Percentiles rank a stretch among this genome's conserved stretches.
phyloP scores from a whole-genome alignment of 2,329 filamentous ascomycete genomes.

The Alternaria sp. region DNA sequence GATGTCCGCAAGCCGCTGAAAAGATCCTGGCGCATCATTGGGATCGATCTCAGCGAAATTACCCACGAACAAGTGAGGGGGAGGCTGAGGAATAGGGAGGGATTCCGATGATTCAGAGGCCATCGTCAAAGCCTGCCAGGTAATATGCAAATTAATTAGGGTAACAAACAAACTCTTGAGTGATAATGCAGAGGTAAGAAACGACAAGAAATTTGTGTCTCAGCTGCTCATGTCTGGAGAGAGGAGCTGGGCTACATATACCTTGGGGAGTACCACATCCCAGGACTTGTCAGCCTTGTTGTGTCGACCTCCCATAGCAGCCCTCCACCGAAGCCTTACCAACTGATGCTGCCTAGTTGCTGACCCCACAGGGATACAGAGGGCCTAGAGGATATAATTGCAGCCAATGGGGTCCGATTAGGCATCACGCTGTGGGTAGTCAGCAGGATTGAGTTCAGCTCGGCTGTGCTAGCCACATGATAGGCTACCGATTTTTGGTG shows the following conservation, averaged over 20 bases:
- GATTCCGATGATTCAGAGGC: slow-evolving; percentile 7
- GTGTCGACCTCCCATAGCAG: not conserved
- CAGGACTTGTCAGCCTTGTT: slow-evolving; percentile 5
- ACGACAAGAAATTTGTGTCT: not conserved
- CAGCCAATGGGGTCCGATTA: not conserved
- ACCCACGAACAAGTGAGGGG: slow-evolving; percentile 9
- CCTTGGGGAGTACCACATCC: not conserved
- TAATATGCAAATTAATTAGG: not conserved
- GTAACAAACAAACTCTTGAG: not conserved
- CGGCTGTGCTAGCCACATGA: slow-evolving; percentile 12
- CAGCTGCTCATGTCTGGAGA: not conserved
- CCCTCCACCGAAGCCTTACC: slow-evolving; percentile 2
- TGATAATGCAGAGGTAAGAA: not conserved
- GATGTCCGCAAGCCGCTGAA: slow-evolving; percentile 11
- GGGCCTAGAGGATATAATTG: not conserved
- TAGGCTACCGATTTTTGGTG: not conserved
- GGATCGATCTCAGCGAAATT: slow-evolving; percentile 14
- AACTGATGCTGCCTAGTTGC: slow-evolving; percentile 8
- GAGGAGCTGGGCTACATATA: slow-evolving; percentile 6
- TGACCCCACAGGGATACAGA: slow-evolving; percentile 7
- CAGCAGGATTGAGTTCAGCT: slow-evolving; percentile 11
- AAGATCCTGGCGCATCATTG: slow-evolving; percentile 6
- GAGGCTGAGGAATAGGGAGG: slow-evolving; percentile 13
- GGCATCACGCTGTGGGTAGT: not conserved
- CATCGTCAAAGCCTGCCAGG: not conserved